These are phyloP conservation scores for Excoecaria cochinchinensis DNA, from an alignment of 345 rosid genomes.

Conservation along the genomic window DNA sequence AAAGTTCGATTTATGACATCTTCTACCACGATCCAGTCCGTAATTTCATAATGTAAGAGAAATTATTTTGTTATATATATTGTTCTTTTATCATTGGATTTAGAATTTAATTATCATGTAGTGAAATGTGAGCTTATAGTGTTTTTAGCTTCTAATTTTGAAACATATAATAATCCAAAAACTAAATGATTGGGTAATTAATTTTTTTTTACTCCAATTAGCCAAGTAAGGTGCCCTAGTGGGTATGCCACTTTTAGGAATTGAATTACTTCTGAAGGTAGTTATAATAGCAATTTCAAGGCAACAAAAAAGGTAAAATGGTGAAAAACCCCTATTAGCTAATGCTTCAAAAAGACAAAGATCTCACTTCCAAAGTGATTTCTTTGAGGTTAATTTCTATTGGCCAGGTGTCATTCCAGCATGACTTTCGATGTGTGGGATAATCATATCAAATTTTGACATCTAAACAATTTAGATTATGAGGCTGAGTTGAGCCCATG, in stretches of 20 bases:
- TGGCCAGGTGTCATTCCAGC: constrained; percentile 63
- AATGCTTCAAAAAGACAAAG: constrained; percentile 26
- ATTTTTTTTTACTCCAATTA: no score
- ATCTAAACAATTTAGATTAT: constrained; percentile 11
- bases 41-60: no score
- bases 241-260: constrained; percentile 6
- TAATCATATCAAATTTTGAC: constrained; percentile 60
- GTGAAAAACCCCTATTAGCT: constrained; percentile 18
- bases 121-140: background rate
- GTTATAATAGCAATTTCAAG: constrained; percentile 1
- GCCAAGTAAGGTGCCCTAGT: background rate
- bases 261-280: constrained; percentile 12
- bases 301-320: constrained; percentile 7
- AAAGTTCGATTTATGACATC: no score
- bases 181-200: background rate
- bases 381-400: constrained; percentile 24
- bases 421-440: constrained; percentile 40
- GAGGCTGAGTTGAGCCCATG: constrained; percentile 14
- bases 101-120: no score
- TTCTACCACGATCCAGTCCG: no score
- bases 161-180: background rate
- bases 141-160: background rate
- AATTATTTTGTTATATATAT: no score
- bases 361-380: constrained; percentile 29
- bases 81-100: no score